These are phyloP conservation scores for Triangularia verruculosa DNA, from an alignment of 2,329 filamentous ascomycete species.

Conservation along the genomic window DNA sequence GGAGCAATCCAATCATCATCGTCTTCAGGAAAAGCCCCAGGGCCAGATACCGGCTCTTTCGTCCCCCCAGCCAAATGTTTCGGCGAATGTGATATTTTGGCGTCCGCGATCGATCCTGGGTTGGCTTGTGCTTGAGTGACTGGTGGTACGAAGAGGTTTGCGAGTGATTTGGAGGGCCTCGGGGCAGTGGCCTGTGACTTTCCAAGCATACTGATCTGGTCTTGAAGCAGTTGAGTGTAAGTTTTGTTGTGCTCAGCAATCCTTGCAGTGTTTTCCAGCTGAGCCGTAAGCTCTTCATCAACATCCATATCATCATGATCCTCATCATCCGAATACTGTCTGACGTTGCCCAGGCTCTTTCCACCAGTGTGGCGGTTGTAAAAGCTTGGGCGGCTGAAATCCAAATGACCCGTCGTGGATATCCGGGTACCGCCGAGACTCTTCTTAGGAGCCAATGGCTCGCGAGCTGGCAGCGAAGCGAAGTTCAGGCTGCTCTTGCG, in stretches of 20 bases:
- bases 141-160: conserved; percentile 36
- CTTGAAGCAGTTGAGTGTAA: conserved; percentile 89
- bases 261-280: conserved; percentile 48
- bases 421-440: conserved; percentile 66
- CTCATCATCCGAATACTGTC: conserved; percentile 25
- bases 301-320: conserved; percentile 55
- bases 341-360: conserved; percentile 60
- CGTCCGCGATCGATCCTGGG: conserved; percentile 20
- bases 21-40: conserved; percentile 60
- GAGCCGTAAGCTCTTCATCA: conserved; percentile 38
- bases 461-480: conserved; percentile 84
- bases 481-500: conserved; percentile 96
- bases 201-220: conserved; percentile 77
- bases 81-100: conserved; percentile 29
- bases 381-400: conserved; percentile 69
- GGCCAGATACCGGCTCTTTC: conserved; percentile 39
- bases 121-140: conserved; percentile 20
- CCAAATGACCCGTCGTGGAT: conserved; percentile 76
- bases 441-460: conserved; percentile 81
- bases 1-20: conserved; percentile 63
- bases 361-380: conserved; percentile 71
- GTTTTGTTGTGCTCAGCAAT: conserved; percentile 72
- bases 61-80: conserved; percentile 34
- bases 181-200: conserved; percentile 51
- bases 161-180: conserved; percentile 48